These are phyloP conservation scores for Penicillium coprophilum DNA, from an alignment of 495 filamentous ascomycete species.

Conservation along the genomic window DNA sequence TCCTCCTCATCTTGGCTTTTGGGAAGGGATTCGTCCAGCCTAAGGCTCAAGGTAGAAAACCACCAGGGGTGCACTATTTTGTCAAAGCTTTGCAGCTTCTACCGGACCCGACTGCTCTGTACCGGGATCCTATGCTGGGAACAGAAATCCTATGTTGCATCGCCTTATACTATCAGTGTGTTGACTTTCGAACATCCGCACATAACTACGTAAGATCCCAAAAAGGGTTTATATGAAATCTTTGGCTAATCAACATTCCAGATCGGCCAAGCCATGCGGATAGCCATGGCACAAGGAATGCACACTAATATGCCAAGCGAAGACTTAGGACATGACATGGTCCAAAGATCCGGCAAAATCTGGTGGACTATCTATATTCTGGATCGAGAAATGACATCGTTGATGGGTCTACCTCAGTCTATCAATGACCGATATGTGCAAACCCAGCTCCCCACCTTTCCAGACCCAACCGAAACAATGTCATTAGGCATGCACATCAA, in stretches of 20 bases:
- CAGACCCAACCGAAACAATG: conserved; percentile 31
- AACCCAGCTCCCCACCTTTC: conserved; percentile 35
- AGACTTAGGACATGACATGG: conserved; percentile 30
- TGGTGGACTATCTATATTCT: conserved; percentile 51
- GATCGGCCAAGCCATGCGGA: conserved; percentile 47
- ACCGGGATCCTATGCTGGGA: conserved; percentile 35
- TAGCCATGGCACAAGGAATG: conserved; percentile 45
- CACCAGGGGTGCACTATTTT: conserved; percentile 40
- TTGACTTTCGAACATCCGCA: conserved; percentile 39
- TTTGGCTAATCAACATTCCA: conserved; percentile 16
- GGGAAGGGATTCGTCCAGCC: conserved; percentile 46
- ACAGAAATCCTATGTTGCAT: conserved; percentile 47
- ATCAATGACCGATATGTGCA: conserved; percentile 40
- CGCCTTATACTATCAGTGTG: conserved; percentile 42
- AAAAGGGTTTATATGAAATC: neutral
- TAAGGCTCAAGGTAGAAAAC: conserved; percentile 29
- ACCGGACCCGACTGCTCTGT: conserved; percentile 36
- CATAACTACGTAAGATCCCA: conserved; percentile 36
- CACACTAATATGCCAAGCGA: conserved; percentile 45
- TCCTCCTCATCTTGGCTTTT: conserved; percentile 44
- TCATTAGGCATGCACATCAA: conserved; percentile 44
- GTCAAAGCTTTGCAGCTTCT: conserved; percentile 42
- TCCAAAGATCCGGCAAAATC: conserved; percentile 41
- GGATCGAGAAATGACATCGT: conserved; percentile 45
- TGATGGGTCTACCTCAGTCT: conserved; percentile 45